Evolutionary conservation across 352 stramenopile species (phyloP).

Genomic region (Globisporangium paddicum): DNA sequence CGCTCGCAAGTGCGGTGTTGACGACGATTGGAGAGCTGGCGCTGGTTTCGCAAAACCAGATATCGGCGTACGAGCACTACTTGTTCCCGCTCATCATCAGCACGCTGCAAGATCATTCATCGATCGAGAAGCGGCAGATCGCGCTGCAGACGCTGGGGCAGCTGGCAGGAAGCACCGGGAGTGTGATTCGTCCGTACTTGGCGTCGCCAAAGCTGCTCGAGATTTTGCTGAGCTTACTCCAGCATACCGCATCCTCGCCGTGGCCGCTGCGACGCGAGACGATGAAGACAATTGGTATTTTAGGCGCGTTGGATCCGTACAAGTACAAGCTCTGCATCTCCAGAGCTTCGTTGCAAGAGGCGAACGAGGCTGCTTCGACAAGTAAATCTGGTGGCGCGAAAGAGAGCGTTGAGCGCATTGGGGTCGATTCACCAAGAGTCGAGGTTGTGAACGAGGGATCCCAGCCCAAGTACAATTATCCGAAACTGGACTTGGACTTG

Average conservation of each 20-base stretch:
- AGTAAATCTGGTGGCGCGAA: slow-evolving; percentile 16
- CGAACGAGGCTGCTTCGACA: slow-evolving; percentile 44
- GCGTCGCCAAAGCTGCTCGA: slow-evolving; percentile 94
- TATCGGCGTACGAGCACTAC: slow-evolving; percentile 92
- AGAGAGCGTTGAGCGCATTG: slow-evolving; percentile 9
- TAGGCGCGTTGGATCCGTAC: slow-evolving; percentile 95
- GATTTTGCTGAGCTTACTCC: slow-evolving; percentile 92
- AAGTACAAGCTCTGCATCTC: slow-evolving; percentile 89
- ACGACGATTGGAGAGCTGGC: slow-evolving; percentile 90
- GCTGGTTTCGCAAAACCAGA: slow-evolving; percentile 85
- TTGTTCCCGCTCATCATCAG: slow-evolving; percentile 96
- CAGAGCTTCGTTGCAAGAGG: slow-evolving; percentile 57
- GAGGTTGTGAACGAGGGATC: neutral
- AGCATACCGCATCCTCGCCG: slow-evolving; percentile 84
- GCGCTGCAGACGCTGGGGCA: slow-evolving; percentile 95
- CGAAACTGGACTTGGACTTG: slow-evolving; percentile 52
- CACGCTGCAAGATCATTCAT: slow-evolving; percentile 96
- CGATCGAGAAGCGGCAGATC: slow-evolving; percentile 93
- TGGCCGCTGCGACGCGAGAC: slow-evolving; percentile 94
- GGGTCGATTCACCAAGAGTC: neutral
- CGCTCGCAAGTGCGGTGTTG: slow-evolving; percentile 70
- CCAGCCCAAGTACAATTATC: slow-evolving; percentile 32
- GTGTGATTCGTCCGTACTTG: slow-evolving; percentile 93
- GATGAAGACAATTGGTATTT: slow-evolving; percentile 95
- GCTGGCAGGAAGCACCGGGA: slow-evolving; percentile 91